These are phyloP conservation scores for Brassica rapa DNA, from an alignment of 345 rosid species.

Conservation along the genomic window DNA sequence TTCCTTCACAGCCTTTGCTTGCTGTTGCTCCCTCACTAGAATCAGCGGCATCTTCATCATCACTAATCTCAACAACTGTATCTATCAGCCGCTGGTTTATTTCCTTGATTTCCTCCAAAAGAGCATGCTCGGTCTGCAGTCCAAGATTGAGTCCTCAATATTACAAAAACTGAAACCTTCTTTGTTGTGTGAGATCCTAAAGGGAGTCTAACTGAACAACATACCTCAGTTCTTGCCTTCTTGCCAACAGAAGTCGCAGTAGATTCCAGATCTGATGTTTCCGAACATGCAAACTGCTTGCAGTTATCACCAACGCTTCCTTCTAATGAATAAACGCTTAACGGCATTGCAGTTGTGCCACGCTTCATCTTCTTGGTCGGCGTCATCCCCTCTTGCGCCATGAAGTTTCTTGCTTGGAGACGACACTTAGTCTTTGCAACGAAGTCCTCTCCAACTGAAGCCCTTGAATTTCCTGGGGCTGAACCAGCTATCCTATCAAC, in stretches of 20 bases:
- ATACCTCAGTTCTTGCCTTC: conserved; percentile 79
- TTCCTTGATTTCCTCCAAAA: conserved; percentile 77
- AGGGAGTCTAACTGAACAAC: conserved; percentile 16
- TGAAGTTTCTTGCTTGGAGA: conserved; percentile 76
- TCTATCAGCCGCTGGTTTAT: conserved; percentile 79
- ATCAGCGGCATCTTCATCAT: conserved; percentile 57
- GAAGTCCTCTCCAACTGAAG: conserved; percentile 97
- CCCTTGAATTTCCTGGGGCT: conserved; percentile 89
- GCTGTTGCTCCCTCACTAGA: conserved; percentile 51
- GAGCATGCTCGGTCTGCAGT: conserved; percentile 64
- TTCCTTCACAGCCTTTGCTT: conserved; percentile 69
- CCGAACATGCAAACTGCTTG: conserved; percentile 66
- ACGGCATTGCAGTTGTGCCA: conserved; percentile 75
- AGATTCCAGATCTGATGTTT: conserved; percentile 80
- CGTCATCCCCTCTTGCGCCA: conserved; percentile 72
- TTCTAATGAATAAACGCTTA: conserved; percentile 69
- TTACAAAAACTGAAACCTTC: background rate
- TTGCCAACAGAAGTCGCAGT: conserved; percentile 80
- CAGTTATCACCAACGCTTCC: conserved; percentile 75
- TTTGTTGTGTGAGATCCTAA: background rate
- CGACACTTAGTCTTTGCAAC: conserved; percentile 92
- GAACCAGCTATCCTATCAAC: conserved; percentile 93
- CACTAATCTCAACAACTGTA: conserved; percentile 72
- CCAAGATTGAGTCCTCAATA: conserved; percentile 2
- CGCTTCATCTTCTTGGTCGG: conserved; percentile 85